Evolutionary conservation across 805 yeast species (phyloP).

Genomic region (Candida patagonica): DNA sequence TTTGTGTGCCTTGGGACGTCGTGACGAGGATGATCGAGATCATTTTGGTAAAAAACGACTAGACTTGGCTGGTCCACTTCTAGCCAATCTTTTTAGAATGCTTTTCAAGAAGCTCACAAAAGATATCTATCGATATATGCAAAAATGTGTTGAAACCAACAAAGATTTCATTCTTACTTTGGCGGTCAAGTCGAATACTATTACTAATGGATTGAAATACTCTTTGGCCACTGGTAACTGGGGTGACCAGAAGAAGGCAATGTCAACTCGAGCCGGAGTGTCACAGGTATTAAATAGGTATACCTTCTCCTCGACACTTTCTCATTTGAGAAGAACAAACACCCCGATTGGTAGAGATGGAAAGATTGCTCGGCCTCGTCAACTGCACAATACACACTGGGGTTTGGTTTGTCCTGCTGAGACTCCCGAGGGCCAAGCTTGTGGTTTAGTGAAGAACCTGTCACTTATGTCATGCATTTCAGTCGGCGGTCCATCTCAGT

Average conservation of each 20-base stretch:
- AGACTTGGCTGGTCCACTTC: constrained; percentile 96
- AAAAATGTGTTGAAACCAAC: constrained; percentile 96
- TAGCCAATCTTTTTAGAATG: constrained; percentile 91
- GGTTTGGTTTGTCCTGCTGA: constrained; percentile 99
- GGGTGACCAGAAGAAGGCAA: constrained; percentile 99
- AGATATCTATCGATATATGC: constrained; percentile 97
- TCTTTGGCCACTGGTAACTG: constrained; percentile 99
- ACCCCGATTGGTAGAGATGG: constrained; percentile 99
- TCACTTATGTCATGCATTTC: constrained; percentile 96
- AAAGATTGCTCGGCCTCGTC: constrained; percentile 97
- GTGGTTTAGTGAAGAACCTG: constrained; percentile 96
- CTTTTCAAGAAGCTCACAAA: constrained; percentile 90
- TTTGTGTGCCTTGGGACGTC: constrained; percentile 92
- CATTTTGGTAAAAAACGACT: constrained; percentile 98
- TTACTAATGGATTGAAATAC: constrained; percentile 94
- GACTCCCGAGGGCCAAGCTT: constrained; percentile 99
- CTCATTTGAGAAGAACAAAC: constrained; percentile 97
- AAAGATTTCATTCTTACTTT: constrained; percentile 92
- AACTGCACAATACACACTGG: constrained; percentile 98
- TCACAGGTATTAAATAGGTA: constrained; percentile 97
- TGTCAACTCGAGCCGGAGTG: constrained; percentile 98
- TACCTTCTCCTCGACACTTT: constrained; percentile 95
- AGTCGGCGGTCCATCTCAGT: constrained; percentile 95
- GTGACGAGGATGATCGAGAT: constrained; percentile 98
- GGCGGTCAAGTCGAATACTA: constrained; percentile 94